Conservation (phyloP, 202 grass and related monocot species). For the Musa balbisiana region DNA sequence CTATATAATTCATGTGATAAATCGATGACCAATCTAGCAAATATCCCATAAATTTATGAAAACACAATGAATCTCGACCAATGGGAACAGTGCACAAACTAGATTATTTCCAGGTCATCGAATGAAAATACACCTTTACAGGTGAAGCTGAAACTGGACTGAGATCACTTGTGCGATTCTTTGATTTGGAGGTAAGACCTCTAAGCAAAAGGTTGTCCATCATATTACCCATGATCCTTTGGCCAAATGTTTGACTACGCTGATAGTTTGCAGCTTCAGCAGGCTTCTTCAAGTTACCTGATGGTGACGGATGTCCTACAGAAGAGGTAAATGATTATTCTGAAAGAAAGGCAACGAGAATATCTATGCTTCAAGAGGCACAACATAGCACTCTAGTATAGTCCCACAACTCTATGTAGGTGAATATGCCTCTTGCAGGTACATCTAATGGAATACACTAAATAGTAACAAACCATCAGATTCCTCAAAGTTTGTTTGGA, state of each 20-base stretch:
- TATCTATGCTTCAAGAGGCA: neutral
- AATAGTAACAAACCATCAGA: constrained; percentile 54
- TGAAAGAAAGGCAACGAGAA: neutral
- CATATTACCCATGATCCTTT: constrained; percentile 93
- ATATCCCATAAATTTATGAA: neutral
- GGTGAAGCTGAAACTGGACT: constrained; percentile 34
- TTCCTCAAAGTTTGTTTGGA: constrained; percentile 47
- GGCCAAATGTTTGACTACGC: constrained; percentile 73
- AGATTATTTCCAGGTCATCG: neutral
- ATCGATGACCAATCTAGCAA: neutral
- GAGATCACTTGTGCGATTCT: constrained; percentile 39
- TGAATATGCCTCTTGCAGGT: neutral
- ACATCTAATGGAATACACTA: constrained; percentile 18
- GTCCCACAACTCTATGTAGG: constrained; percentile 6
- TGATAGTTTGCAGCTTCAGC: constrained; percentile 36
- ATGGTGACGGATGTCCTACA: constrained; percentile 69
- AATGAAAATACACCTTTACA: constrained; percentile 41
- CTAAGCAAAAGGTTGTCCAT: constrained; percentile 87
- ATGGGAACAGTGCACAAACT: constrained; percentile 3
- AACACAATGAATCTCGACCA: neutral
- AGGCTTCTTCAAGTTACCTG: constrained; percentile 45
- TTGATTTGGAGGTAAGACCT: constrained; percentile 91
- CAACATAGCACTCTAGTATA: neutral
- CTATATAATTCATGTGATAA: no score
- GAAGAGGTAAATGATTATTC: neutral